Evolutionary conservation across 352 stramenopile species (phyloP), one percentile per base, ranked within the genome.

Genomic region (Pythium brachiatum): DNA sequence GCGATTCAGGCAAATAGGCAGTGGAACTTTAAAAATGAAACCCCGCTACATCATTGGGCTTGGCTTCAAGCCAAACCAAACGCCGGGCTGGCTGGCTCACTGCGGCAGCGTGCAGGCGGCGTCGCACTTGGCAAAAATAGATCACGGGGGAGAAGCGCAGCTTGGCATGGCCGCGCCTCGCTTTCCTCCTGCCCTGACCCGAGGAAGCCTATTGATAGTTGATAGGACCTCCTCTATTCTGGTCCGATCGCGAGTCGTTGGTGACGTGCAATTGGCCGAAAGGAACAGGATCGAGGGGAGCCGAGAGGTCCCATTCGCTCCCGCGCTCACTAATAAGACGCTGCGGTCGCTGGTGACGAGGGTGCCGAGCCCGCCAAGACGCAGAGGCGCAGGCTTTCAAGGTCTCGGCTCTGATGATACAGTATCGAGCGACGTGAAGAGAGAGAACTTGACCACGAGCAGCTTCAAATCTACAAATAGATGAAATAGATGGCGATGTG

Each of bases 21-120:
- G 55, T 54, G 75, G 65, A 82, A 81, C 68, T 83, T 83, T 83
- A 81, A 78, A 81, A 85, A 81, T 83, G 78, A 88, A 88, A 88
- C 75, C 72, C 69, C 70, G 67, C 52, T 27, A 29, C 60, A 51
- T 57, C 59, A 52, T 43, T 55, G 25, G 20, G n/a, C 38, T 48
- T 32, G n/a, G n/a, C n/a, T n/a, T n/a, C n/a, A n/a, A n/a, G n/a
- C n/a, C 31, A 25, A 25, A 27, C 15, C 34, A 52, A 43, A 47
- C 43, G 54, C 27, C 53, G 23, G 52, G 32, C 51, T 53, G 48
- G 36, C 44, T 68, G 54, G 48, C 66, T 65, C 62, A 34, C 44
- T 8, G 9, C 3, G 36, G 7, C 34, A 18, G 34, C 50, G 38
- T 21, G 20, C 36, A 54, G 21, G 27, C 31, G 43, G 58, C 26